Percentiles rank a stretch among this genome's conserved stretches.
Evolutionary conservation across 2,329 filamentous ascomycete species (phyloP).

Genomic region (Penicillium sp.): DNA sequence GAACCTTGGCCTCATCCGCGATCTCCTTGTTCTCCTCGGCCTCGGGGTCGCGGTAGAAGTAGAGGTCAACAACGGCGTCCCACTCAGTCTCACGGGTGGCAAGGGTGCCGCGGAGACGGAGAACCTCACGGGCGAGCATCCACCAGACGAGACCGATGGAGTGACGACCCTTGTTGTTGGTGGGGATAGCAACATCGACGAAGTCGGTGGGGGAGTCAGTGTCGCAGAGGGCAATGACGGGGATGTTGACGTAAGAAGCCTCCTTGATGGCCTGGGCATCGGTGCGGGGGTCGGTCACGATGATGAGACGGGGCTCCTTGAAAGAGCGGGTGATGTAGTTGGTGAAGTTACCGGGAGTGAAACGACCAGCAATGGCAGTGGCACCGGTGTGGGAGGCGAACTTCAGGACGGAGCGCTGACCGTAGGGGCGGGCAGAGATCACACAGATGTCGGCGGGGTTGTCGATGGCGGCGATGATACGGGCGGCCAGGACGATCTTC

Average conservation of each 20-base stretch:
- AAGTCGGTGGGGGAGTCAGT: conserved; percentile 99
- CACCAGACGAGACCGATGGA: conserved; percentile 98
- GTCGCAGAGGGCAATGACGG: conserved; percentile 98
- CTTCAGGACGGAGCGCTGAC: conserved; percentile 99
- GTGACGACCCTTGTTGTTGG: conserved; percentile 99
- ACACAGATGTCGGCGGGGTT: conserved; percentile 99
- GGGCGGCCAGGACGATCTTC: conserved; percentile 98
- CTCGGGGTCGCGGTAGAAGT: conserved; percentile 99
- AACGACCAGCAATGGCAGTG: conserved; percentile 96
- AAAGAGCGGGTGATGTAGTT: conserved; percentile 99
- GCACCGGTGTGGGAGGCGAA: conserved; percentile 98
- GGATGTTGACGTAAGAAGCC: conserved; percentile 99
- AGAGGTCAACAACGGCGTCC: conserved; percentile 99
- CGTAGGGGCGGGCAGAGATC: conserved; percentile 99
- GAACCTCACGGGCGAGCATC: conserved; percentile 99
- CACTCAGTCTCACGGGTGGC: conserved; percentile 93
- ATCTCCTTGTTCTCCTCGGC: conserved; percentile 97
- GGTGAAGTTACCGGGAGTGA: conserved; percentile 99
- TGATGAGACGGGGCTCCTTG: conserved; percentile 99
- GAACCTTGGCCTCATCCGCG: conserved; percentile 77
- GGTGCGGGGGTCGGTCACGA: conserved; percentile 99
- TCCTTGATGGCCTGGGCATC: conserved; percentile 99
- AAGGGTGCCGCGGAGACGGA: conserved; percentile 96
- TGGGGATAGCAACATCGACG: conserved; percentile 99
- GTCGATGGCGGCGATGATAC: conserved; percentile 98